Evolutionary conservation across 2,329 filamentous ascomycete genomes (phyloP).

Genomic region (Venturiaceae sp.): DNA sequence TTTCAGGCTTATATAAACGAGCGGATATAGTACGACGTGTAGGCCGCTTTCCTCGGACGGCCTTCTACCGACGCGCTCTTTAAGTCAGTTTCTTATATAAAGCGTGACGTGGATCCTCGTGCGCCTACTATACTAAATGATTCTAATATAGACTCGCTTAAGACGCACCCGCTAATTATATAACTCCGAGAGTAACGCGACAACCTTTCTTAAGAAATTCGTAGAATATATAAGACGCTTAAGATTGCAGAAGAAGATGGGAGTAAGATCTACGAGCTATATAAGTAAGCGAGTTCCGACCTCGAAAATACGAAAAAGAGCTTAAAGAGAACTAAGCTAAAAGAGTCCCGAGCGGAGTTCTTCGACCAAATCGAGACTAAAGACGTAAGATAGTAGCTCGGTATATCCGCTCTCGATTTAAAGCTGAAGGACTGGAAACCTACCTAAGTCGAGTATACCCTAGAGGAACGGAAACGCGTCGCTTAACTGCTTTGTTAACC

Average conservation of each 20-base stretch:
- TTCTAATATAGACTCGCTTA: neutral
- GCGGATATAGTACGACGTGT: neutral
- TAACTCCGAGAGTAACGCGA: neutral
- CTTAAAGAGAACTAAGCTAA: neutral
- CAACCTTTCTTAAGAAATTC: neutral
- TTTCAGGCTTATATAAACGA: conserved; percentile 1
- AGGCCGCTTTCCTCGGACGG: neutral
- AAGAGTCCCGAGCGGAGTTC: neutral
- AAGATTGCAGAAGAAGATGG: neutral
- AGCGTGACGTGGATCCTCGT: neutral
- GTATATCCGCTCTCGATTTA: neutral
- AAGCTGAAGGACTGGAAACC: neutral
- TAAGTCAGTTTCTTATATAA: neutral
- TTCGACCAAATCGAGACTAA: neutral
- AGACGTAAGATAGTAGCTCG: neutral
- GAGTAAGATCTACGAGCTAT: neutral
- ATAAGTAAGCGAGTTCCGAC: neutral
- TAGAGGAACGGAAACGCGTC: neutral
- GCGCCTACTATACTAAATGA: neutral
- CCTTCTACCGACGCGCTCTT: neutral
- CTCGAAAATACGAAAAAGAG: neutral
- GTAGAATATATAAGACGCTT: neutral
- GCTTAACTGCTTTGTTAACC: neutral
- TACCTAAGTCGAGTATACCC: neutral
- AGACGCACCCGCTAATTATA: neutral